phyloP scores from a whole-genome alignment of 2,329 filamentous ascomycete species.

The Pezicula radicicola region DNA sequence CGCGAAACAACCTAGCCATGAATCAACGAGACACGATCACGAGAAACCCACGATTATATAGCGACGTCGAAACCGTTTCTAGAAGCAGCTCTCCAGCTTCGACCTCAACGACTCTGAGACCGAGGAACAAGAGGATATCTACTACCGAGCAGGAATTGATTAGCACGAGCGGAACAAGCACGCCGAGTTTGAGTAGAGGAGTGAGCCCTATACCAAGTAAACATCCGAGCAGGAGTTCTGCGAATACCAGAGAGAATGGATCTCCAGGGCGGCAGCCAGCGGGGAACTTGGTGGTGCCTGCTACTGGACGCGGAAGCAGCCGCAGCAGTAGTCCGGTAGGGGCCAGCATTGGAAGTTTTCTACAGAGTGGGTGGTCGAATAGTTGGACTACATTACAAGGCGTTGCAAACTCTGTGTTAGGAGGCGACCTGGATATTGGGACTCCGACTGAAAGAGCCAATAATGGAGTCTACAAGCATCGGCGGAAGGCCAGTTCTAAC shows the following conservation, averaged over 20 bases:
- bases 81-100: neutral
- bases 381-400: conserved; percentile 28
- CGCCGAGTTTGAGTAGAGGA: conserved; percentile 38
- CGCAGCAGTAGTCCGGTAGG: conserved; percentile 8
- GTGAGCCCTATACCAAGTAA: conserved; percentile 47
- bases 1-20: conserved; percentile 11
- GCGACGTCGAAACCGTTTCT: conserved; percentile 3
- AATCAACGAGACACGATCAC: conserved; percentile 1
- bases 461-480: neutral
- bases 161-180: conserved; percentile 25
- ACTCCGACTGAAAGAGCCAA: neutral
- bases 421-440: conserved; percentile 17
- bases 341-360: conserved; percentile 15
- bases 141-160: conserved; percentile 26
- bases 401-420: conserved; percentile 29
- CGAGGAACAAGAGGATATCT: conserved; percentile 25
- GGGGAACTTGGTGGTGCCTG: conserved; percentile 14
- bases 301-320: conserved; percentile 1
- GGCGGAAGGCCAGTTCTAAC: neutral
- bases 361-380: conserved; percentile 24
- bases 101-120: conserved; percentile 18
- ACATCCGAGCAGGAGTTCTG: conserved; percentile 27
- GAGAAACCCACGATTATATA: conserved; percentile 9
- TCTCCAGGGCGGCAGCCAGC: neutral
- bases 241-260: conserved; percentile 1